These are phyloP conservation scores for Lentinus tigrinus DNA, from an alignment of 768 basidiomycete genomes.

Conservation along the genomic window DNA sequence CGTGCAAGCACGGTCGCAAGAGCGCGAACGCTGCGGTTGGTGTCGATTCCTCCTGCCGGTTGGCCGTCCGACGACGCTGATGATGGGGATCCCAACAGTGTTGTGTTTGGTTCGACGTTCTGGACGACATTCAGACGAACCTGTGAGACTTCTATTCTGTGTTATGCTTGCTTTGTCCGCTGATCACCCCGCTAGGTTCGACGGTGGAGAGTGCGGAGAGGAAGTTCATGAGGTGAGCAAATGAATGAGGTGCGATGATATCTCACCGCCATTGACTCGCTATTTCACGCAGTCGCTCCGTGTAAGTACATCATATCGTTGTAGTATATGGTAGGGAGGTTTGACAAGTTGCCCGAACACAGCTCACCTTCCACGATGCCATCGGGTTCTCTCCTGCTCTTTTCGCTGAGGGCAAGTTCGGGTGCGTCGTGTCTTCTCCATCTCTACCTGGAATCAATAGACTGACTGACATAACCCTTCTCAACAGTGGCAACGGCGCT, in stretches of 20 bases:
- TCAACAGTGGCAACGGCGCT: constrained; percentile 28
- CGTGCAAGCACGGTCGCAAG: background rate
- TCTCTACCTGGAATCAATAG: background rate
- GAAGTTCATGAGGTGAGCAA: constrained; percentile 12
- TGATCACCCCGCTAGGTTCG: constrained; percentile 1
- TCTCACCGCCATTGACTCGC: background rate
- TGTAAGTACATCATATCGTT: background rate
- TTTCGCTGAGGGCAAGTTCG: constrained; percentile 12
- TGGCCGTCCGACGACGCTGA: background rate
- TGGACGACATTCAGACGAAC: constrained; percentile 15
- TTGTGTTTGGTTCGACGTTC: constrained; percentile 18
- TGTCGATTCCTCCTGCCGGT: background rate
- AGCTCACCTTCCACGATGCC: constrained; percentile 30
- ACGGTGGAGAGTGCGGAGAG: constrained; percentile 14
- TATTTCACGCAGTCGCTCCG: background rate
- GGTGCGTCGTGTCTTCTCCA: background rate
- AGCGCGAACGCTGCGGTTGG: background rate
- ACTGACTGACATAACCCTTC: background rate
- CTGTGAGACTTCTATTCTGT: background rate
- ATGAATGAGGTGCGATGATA: background rate
- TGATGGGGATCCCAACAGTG: background rate
- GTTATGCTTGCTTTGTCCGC: no score
- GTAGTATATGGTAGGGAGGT: no score
- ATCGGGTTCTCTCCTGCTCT: constrained; percentile 19
- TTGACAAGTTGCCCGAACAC: background rate